Evolutionary conservation across 164 flowering plant species (phyloP).

Genomic region (Santalum album): DNA sequence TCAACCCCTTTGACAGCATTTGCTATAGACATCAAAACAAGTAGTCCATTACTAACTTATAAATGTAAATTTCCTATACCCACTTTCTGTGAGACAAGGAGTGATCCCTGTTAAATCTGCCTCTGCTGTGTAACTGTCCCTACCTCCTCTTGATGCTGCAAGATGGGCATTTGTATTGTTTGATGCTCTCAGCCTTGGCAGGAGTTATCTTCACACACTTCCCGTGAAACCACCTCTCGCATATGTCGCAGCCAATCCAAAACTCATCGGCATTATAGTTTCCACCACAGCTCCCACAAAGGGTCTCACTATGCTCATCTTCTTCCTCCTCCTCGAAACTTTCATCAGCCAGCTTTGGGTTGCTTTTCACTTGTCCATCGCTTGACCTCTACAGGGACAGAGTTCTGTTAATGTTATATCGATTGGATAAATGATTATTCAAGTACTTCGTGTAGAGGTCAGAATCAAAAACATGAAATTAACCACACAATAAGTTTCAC

Average conservation of each 20-base stretch:
- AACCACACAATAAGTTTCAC: no score
- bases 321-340: constrained; percentile 74
- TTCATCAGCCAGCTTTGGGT: constrained; percentile 50
- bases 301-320: constrained; percentile 83
- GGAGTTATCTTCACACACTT: constrained; percentile 96
- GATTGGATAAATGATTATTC: no score
- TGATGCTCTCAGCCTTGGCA: constrained; percentile 82
- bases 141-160: constrained; percentile 73
- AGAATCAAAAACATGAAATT: no score
- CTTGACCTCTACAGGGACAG: constrained; percentile 45
- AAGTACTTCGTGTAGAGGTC: no score
- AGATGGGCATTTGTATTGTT: constrained; percentile 93
- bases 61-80: constrained; percentile 18
- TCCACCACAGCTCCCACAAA: constrained; percentile 88
- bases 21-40: constrained; percentile 4
- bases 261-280: constrained; percentile 78
- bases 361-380: constrained; percentile 73
- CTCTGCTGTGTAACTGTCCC: constrained; percentile 27
- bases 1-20: constrained; percentile 7
- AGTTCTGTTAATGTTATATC: no score
- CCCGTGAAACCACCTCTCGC: constrained; percentile 90
- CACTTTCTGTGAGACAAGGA: constrained; percentile 26
- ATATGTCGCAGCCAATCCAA: constrained; percentile 86
- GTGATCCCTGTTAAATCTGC: constrained; percentile 3
- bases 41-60: constrained; percentile 8